Evolutionary conservation across 768 basidiomycete genomes (phyloP), one percentile per base, ranked within the genome.

Genomic region (Pleurotus citrinopileatus): DNA sequence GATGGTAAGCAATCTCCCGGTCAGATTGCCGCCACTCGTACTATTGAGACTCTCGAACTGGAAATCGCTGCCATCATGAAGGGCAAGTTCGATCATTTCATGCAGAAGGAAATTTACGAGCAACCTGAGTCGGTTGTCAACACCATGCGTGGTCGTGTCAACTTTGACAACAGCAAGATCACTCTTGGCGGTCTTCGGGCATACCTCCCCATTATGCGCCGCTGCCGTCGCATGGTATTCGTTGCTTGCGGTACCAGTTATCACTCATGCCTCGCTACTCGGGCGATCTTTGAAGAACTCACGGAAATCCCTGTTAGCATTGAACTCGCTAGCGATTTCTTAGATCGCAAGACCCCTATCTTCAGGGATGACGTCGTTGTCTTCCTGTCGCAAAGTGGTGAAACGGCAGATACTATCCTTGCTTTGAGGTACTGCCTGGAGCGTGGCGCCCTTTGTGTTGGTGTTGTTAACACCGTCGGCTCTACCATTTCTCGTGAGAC

Each of bases 61-160:
- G 97, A 99, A 73, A 84, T 99, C 42, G 96, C 96, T n/a, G 97
- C 96, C 61, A 98, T 99, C 76, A 98, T 98, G 97, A 99, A 99
- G 81, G 97, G 97, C 67, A 93, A 94, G 72, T 99, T 98, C 69
- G 93, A 93, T 67, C 95, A 96, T 67, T 99, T 99, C 76, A 99
- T 99, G 97, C 96, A 98, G 70, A 99, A 99, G 77, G 97, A 99
- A 72, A 98, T 98, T 63, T 98, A 94, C 77, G 92, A 98, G 67
- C 96, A 98, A 70, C 96, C 97, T 47, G 97, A 99, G 67, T 96
- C 94, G 23, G 97, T 98, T 58, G 94, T 98, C 73, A 99, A 99
- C 82, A 99, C 97, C 47, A 99, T 99, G 97, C 91, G 97, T 82
- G 97, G 97, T 57, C 94, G 97, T 62, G 91, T 99, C 77, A 98